A percentile compares a stretch with the other conserved stretches of the same genome.
Evolutionary conservation across 2,329 filamentous ascomycete genomes (phyloP).

Genomic region (Colletotrichum noveboracense): DNA sequence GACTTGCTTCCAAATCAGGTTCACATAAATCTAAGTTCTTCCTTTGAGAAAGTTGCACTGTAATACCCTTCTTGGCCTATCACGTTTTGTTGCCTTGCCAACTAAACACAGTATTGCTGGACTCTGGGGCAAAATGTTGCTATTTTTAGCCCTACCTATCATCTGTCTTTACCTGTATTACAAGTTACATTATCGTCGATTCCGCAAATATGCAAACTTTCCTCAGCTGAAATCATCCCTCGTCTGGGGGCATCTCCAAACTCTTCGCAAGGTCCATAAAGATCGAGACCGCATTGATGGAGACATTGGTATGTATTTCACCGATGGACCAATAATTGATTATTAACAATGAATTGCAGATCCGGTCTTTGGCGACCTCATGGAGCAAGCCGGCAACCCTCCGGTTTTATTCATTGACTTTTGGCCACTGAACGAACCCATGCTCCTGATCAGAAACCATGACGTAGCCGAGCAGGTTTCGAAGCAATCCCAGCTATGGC

Average conservation of each 20-base stretch:
- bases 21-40: too few relatives aligned
- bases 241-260: constrained; percentile 12
- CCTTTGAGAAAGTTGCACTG: too few relatives aligned
- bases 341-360: constrained; percentile 16
- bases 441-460: constrained; percentile 36
- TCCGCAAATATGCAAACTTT: constrained; percentile 6
- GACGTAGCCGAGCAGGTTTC: constrained; percentile 43
- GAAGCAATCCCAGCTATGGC: constrained; percentile 31
- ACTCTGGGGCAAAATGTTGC: background rate
- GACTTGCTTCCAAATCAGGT: too few relatives aligned
- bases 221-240: constrained; percentile 11
- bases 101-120: too few relatives aligned
- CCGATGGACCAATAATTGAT: background rate
- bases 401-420: constrained; percentile 38
- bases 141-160: background rate
- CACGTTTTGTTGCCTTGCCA: too few relatives aligned
- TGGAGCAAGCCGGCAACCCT: constrained; percentile 33
- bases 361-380: constrained; percentile 29
- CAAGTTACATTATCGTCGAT: background rate
- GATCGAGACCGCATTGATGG: background rate
- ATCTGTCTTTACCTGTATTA: background rate
- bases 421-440: constrained; percentile 35
- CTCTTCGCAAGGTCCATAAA: background rate
- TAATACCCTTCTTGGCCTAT: too few relatives aligned
- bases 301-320: background rate